These are phyloP conservation scores for Aspergillus sp. DNA, from an alignment of 2,329 filamentous ascomycete genomes.

Conservation along the genomic window DNA sequence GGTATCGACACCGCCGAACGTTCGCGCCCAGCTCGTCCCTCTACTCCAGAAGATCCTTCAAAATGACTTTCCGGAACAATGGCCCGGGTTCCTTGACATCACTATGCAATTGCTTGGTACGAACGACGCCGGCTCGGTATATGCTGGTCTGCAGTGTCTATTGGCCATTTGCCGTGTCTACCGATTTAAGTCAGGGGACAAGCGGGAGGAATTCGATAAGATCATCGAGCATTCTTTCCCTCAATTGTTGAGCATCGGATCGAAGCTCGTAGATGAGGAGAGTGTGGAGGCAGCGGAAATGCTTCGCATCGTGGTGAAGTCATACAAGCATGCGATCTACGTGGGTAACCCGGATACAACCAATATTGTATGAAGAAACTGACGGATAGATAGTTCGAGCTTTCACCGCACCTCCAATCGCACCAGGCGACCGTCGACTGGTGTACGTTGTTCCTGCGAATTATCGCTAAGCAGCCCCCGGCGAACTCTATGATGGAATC, in stretches of 20 bases:
- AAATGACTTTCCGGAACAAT: slow-evolving; percentile 89
- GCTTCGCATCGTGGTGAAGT: slow-evolving; percentile 90
- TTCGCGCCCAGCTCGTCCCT: slow-evolving; percentile 90
- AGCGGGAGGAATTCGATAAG: slow-evolving; percentile 83
- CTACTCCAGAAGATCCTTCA: slow-evolving; percentile 94
- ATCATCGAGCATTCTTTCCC: slow-evolving; percentile 92
- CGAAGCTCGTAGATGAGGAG: slow-evolving; percentile 83
- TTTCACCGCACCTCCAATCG: slow-evolving; percentile 73
- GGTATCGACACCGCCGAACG: slow-evolving; percentile 73
- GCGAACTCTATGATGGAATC: slow-evolving; percentile 76
- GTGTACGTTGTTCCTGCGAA: slow-evolving; percentile 92
- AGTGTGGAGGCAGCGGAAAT: slow-evolving; percentile 96
- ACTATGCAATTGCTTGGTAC: slow-evolving; percentile 85
- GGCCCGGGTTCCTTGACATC: slow-evolving; percentile 92
- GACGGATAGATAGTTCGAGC: slow-evolving; percentile 68
- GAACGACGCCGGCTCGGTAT: slow-evolving; percentile 81
- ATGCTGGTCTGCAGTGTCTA: slow-evolving; percentile 90
- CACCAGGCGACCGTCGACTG: slow-evolving; percentile 86
- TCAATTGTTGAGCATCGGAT: slow-evolving; percentile 80
- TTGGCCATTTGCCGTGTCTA: slow-evolving; percentile 94
- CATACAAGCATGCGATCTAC: slow-evolving; percentile 98
- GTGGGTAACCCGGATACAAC: slow-evolving; percentile 52
- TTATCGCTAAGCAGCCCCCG: slow-evolving; percentile 82
- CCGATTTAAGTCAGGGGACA: slow-evolving; percentile 84
- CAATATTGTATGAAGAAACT: slow-evolving; percentile 9